Conservation (phyloP, 139 green algal species). For the Coccomyxa sp. region DNA sequence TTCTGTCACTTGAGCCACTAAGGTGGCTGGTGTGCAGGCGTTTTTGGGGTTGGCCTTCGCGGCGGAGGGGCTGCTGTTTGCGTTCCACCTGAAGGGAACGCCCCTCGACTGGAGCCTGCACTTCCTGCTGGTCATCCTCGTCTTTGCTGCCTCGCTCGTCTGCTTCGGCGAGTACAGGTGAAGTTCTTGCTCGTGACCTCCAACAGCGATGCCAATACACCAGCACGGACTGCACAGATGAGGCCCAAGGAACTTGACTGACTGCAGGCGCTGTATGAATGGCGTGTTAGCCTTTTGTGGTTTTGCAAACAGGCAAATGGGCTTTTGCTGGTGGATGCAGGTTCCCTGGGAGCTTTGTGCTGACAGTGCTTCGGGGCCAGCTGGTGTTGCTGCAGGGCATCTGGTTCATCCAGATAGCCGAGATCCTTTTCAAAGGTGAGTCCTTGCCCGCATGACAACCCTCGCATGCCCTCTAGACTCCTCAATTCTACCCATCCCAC, state of each 20-base stretch:
- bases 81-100: slow-evolving; percentile 64
- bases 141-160: slow-evolving; percentile 21
- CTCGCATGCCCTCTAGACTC: no score
- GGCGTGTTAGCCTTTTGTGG: no score
- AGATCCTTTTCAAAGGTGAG: slow-evolving; percentile 40
- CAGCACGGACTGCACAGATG: no score
- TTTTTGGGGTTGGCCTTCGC: slow-evolving; percentile 56
- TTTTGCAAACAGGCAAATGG: neutral
- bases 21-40: slow-evolving; percentile 33
- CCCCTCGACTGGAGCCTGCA: slow-evolving; percentile 30
- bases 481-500: no score
- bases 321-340: slow-evolving; percentile 26
- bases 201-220: no score
- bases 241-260: no score
- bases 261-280: no score
- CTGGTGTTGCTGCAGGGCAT: slow-evolving; percentile 46
- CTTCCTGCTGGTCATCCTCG: slow-evolving; percentile 42
- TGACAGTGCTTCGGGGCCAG: slow-evolving; percentile 20
- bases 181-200: no score
- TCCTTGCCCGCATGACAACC: neutral
- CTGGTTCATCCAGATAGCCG: slow-evolving; percentile 50
- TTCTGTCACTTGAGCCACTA: no score
- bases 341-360: slow-evolving; percentile 22
- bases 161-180: neutral
- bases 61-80: slow-evolving; percentile 54